Evolutionary conservation across 441 rosid species (phyloP).

Genomic region (Brassica hybrid): DNA sequence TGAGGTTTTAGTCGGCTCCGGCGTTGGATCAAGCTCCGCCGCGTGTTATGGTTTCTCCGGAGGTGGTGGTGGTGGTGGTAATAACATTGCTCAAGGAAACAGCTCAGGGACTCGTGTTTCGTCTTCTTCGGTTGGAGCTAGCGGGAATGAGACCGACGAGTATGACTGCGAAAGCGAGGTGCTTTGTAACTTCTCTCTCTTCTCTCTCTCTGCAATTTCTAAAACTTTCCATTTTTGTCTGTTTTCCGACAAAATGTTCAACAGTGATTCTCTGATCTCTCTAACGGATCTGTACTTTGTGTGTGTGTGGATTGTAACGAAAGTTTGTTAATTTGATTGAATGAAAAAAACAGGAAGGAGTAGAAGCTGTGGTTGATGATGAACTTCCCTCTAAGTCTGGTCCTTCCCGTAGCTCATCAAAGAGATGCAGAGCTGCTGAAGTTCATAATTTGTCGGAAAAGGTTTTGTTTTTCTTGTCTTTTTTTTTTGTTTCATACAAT

Average conservation of each 20-base stretch:
- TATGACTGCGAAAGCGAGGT: constrained; percentile 90
- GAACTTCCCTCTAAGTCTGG: neutral
- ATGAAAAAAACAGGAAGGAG: constrained; percentile 9
- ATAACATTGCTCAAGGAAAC: constrained; percentile 34
- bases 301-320: neutral
- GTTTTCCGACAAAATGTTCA: constrained; percentile 19
- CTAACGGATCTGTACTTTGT: constrained; percentile 35
- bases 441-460: constrained; percentile 79
- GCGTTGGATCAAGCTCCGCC: constrained; percentile 31
- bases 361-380: no score
- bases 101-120: constrained; percentile 42
- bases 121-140: constrained; percentile 57
- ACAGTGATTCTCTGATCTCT: neutral
- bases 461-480: constrained; percentile 40
- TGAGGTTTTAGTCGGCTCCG: constrained; percentile 29
- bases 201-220: constrained; percentile 23
- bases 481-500: neutral
- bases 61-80: neutral
- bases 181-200: neutral
- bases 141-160: constrained; percentile 67
- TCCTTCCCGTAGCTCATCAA: constrained; percentile 60
- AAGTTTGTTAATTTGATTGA: constrained; percentile 7
- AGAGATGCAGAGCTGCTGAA: constrained; percentile 78
- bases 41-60: constrained; percentile 36
- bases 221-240: neutral